These are phyloP conservation scores for Cerrena zonata DNA, from an alignment of 1,284 basidiomycete genomes.

Conservation along the genomic window DNA sequence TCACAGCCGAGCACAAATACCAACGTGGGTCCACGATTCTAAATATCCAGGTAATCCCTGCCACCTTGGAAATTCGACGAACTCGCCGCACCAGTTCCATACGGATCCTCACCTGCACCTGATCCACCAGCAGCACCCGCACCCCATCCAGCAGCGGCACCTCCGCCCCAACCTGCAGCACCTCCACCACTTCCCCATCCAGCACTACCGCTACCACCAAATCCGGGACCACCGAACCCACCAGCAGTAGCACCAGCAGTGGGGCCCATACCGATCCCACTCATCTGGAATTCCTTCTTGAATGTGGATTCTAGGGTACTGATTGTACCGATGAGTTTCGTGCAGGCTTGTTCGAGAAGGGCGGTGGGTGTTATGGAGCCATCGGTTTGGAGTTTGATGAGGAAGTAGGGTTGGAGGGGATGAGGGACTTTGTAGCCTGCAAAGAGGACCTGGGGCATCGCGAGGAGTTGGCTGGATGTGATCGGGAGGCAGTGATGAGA, in stretches of 20 bases:
- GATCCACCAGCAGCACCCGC: conserved; percentile 12
- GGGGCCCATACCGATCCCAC: conserved; percentile 50
- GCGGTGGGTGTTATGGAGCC: conserved; percentile 79
- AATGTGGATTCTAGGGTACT: conserved; percentile 65
- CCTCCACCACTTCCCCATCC: too few species aligned
- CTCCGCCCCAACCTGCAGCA: too few species aligned
- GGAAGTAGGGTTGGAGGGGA: conserved; percentile 89
- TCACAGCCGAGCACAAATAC: too few species aligned
- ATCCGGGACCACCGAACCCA: too few species aligned
- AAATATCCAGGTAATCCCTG: conserved; percentile 68
- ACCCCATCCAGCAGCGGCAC: too few species aligned
- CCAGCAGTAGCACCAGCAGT: neutral
- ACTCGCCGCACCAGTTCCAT: conserved; percentile 42
- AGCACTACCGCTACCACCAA: too few species aligned
- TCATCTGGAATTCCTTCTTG: conserved; percentile 71
- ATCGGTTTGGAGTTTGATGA: conserved; percentile 94
- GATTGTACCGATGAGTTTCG: conserved; percentile 76
- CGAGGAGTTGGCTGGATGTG: conserved; percentile 70
- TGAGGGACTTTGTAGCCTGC: conserved; percentile 98
- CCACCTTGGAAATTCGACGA: conserved; percentile 37
- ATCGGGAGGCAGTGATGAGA: neutral
- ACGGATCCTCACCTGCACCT: conserved; percentile 51
- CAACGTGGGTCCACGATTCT: too few species aligned
- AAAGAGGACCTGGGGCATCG: conserved; percentile 83
- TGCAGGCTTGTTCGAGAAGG: conserved; percentile 80